Percentiles rank a stretch among this genome's conserved stretches.
Conservation (phyloP, 805 yeast species). For the Metschnikowia henanensis region DNA sequence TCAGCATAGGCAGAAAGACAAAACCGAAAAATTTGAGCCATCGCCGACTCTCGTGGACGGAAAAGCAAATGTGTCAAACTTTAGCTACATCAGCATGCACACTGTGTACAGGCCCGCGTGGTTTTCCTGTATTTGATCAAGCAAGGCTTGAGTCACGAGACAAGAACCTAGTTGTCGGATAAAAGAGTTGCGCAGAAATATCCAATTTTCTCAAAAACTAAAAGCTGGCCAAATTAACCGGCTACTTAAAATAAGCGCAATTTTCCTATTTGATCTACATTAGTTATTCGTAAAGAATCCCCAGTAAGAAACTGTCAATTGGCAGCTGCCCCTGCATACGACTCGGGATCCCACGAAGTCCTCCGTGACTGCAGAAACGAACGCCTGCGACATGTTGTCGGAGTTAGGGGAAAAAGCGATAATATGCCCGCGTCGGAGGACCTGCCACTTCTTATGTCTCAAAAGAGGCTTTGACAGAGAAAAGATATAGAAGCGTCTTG, state of each 20-base stretch:
- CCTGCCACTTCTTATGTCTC: not conserved
- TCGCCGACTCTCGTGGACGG: not conserved
- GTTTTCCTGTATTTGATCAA: not conserved
- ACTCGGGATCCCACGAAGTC: slow-evolving; percentile 1
- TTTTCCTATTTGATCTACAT: too few species aligned
- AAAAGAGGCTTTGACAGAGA: not conserved
- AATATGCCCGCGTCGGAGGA: not conserved
- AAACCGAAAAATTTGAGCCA: too few species aligned
- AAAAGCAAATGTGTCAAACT: too few species aligned
- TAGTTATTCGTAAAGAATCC: too few species aligned
- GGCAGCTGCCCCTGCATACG: slow-evolving; percentile 11
- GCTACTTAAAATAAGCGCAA: too few species aligned
- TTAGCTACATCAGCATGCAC: not conserved
- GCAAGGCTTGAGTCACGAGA: not conserved
- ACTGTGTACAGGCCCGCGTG: not conserved
- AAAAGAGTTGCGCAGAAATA: too few species aligned
- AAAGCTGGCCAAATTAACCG: too few species aligned
- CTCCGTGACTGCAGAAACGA: not conserved
- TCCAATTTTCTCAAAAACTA: too few species aligned
- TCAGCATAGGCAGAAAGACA: too few species aligned
- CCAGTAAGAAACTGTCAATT: not conserved
- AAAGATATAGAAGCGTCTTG: not conserved
- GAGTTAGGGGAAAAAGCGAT: not conserved
- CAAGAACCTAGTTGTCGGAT: too few species aligned
- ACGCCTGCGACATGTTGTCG: not conserved